Base-by-base conservation (phyloP, 352 stramenopile genomes). In the Peronospora destructor region DNA sequence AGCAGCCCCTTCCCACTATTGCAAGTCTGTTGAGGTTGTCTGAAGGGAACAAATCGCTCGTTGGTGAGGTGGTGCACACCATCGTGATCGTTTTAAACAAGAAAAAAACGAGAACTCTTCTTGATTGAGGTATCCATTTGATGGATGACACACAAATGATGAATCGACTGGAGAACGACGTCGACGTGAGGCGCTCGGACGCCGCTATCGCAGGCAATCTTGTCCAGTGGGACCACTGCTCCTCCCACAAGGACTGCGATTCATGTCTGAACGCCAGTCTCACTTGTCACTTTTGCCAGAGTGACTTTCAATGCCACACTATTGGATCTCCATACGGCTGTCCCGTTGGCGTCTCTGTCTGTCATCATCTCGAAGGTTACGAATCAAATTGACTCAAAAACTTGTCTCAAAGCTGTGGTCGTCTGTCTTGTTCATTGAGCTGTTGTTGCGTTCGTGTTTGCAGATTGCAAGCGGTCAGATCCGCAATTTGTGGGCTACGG, bases 401-500 rank as follows among this genome's bases (percentile, higher is more conserved):
- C 1, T 3, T 21, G 3, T 3, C 23, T 1, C 23, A 4, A 4
- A 6, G 23, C 5, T 6, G 2, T 26, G 23, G 23, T 6, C 25
- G n/a, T 21, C 13, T 14, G 2, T 3, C 12, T 43, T 16, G n/a
- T n/a, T n/a, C n/a, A n/a, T n/a, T n/a, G 11, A 38, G n/a, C 30
- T 7, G 32, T n/a, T 49, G 14, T 2, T 40, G 35, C 34, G 44
- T 33, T 35, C n/a, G 6, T 30, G n/a, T 6, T 33, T 50, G 36
- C 44, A 86, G 82, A 94, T 43, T 94, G 83, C 51, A 66, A 88
- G 56, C 75, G 83, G n/a, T 11, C 51, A 7, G 46, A 77, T n/a
- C 76, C 83, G 17, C 74, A 94, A 59, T 61, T 84, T 19, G 78
- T 94, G 29, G 83, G 83, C 49, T 94, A 91, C 35, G 80, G 83